A percentile compares a stretch with the other conserved stretches of the same genome.
These are phyloP conservation scores for Tulasnella sp. DNA, from an alignment of 768 basidiomycete species.

Conservation along the genomic window DNA sequence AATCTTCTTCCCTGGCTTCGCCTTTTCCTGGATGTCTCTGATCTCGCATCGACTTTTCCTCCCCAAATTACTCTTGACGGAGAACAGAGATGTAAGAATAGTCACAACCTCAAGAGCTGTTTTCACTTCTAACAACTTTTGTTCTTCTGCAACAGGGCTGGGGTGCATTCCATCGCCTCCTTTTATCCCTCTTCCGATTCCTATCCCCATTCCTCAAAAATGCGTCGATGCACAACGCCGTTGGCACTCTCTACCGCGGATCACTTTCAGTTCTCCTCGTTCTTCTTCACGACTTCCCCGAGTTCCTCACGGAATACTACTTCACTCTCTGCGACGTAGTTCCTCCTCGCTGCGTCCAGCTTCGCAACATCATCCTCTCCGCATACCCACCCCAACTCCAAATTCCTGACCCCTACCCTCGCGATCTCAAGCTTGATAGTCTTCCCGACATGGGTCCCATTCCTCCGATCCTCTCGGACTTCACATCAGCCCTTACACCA, in stretches of 20 bases:
- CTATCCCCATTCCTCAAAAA: conserved; percentile 84
- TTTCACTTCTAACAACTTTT: neutral
- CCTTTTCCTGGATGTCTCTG: conserved; percentile 96
- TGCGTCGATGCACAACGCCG: conserved; percentile 72
- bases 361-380: conserved; percentile 93
- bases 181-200: conserved; percentile 94
- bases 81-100: conserved; percentile 73
- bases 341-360: conserved; percentile 87
- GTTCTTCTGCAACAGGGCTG: conserved; percentile 60
- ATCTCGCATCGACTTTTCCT: conserved; percentile 96
- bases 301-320: conserved; percentile 95
- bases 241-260: conserved; percentile 85
- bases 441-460: conserved; percentile 89
- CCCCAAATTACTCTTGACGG: conserved; percentile 85
- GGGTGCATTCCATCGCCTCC: conserved; percentile 91
- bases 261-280: conserved; percentile 87
- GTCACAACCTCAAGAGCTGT: neutral
- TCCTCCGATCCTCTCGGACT: conserved; percentile 88
- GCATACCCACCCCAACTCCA: conserved; percentile 82
- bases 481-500: conserved; percentile 70
- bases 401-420: conserved; percentile 84
- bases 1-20: conserved; percentile 94
- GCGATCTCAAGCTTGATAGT: conserved; percentile 65
- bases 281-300: conserved; percentile 97
- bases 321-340: conserved; percentile 93